A percentile compares a stretch with the other conserved stretches of the same genome.
These are phyloP conservation scores for Blastosporella zonata DNA, from an alignment of 1,284 basidiomycete species.

Conservation along the genomic window DNA sequence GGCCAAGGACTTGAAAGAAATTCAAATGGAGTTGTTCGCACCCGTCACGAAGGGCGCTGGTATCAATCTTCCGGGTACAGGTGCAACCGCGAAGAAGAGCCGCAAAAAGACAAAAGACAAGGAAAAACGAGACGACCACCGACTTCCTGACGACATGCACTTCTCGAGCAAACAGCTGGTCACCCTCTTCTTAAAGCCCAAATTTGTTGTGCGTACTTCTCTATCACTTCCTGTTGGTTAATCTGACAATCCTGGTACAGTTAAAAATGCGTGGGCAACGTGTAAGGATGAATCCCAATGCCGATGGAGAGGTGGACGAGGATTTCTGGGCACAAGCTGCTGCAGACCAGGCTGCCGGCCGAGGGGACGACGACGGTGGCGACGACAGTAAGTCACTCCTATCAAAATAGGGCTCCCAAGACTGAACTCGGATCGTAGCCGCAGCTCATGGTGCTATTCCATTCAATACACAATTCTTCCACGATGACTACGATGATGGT, in stretches of 20 bases:
- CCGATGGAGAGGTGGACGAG: slow-evolving; percentile 86
- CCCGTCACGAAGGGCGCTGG: slow-evolving; percentile 62
- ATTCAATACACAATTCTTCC: slow-evolving; percentile 97
- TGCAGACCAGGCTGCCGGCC: slow-evolving; percentile 69
- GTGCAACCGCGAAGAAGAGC: slow-evolving; percentile 40
- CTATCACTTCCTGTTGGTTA: slow-evolving; percentile 2
- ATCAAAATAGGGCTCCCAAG: neutral
- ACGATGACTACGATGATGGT: slow-evolving; percentile 85
- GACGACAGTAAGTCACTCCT: slow-evolving; percentile 55
- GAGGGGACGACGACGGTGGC: slow-evolving; percentile 50
- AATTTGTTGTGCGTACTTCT: slow-evolving; percentile 70
- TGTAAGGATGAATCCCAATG: slow-evolving; percentile 52
- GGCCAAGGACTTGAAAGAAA: slow-evolving; percentile 66
- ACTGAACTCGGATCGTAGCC: slow-evolving; percentile 26
- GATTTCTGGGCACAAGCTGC: slow-evolving; percentile 95
- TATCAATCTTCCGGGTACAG: slow-evolving; percentile 67
- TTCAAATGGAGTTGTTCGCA: slow-evolving; percentile 80
- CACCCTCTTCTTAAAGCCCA: slow-evolving; percentile 93
- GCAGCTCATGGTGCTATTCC: slow-evolving; percentile 59
- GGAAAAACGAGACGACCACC: slow-evolving; percentile 74
- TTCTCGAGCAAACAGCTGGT: slow-evolving; percentile 90
- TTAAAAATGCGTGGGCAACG: slow-evolving; percentile 77
- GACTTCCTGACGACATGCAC: slow-evolving; percentile 96
- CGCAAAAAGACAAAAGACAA: slow-evolving; percentile 54
- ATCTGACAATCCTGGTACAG: slow-evolving; percentile 36